A percentile compares a stretch with the other conserved stretches of the same genome.
Evolutionary conservation across 805 yeast genomes (phyloP).

Genomic region (Middelhovenomyces tepae): DNA sequence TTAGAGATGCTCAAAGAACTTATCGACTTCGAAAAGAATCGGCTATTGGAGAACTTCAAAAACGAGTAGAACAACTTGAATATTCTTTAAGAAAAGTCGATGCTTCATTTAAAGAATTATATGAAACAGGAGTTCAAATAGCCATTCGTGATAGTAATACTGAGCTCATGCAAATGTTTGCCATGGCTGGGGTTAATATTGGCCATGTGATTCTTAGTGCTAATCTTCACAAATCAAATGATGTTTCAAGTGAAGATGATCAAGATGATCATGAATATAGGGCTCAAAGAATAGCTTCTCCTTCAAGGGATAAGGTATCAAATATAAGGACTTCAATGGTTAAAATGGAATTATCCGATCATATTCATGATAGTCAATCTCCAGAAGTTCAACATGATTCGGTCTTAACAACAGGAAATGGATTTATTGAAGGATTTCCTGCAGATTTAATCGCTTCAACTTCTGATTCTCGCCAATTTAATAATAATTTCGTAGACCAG

Average conservation of each 20-base stretch:
- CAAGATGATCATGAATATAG: too few relatives aligned
- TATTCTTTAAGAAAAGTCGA: slow-evolving; percentile 8
- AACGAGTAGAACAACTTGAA: slow-evolving; percentile 9
- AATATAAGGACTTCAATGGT: too few relatives aligned
- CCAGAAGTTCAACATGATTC: too few relatives aligned
- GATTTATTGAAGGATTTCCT: slow-evolving; percentile 2
- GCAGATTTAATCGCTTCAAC: slow-evolving; percentile 1
- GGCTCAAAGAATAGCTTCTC: too few relatives aligned
- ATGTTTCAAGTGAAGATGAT: too few relatives aligned
- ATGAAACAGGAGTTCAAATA: slow-evolving; percentile 11
- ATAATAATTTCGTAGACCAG: too few relatives aligned
- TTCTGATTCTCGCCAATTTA: too few relatives aligned
- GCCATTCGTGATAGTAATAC: slow-evolving; percentile 8
- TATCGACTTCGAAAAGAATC: slow-evolving; percentile 15
- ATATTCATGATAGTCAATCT: too few relatives aligned
- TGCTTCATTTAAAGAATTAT: slow-evolving; percentile 9
- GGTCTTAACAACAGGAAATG: too few relatives aligned
- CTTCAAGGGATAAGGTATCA: too few relatives aligned
- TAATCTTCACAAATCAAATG: too few relatives aligned
- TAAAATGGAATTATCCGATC: too few relatives aligned
- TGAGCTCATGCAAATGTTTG: slow-evolving; percentile 13
- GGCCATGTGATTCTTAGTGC: slow-evolving; percentile 6
- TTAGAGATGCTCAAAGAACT: slow-evolving; percentile 14
- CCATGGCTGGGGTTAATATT: slow-evolving; percentile 8
- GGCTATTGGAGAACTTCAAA: slow-evolving; percentile 6